phyloP scores from a whole-genome alignment of 179 eudicot genomes.

The Silene vulgaris region DNA sequence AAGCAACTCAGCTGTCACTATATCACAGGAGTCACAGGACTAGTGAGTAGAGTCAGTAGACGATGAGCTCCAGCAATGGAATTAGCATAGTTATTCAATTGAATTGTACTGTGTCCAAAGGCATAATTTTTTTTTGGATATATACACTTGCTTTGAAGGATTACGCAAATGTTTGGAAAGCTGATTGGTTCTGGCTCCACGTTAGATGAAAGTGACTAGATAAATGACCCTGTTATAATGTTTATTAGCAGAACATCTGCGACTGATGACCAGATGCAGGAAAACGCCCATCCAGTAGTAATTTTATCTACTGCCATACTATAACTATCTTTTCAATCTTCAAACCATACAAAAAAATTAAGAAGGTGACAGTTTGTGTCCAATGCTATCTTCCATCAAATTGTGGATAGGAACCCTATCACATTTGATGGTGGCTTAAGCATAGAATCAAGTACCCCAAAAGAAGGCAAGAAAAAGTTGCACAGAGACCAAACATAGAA shows the following conservation, averaged over 20 bases:
- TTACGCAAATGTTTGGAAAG: not conserved
- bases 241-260: not conserved
- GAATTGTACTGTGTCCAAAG: not conserved
- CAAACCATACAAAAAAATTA: not conserved
- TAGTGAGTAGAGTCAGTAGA: not conserved
- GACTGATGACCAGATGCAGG: not conserved
- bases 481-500: not conserved
- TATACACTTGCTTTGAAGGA: not conserved
- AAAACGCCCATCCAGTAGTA: not conserved
- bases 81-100: not conserved
- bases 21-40: not conserved
- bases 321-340: not conserved
- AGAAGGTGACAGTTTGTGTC: not conserved
- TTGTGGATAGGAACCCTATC: not conserved
- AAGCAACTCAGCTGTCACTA: constrained; percentile 14
- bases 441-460: constrained; percentile 5
- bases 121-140: not conserved
- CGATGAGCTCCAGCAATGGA: not conserved
- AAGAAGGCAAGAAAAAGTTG: not conserved
- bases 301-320: not conserved
- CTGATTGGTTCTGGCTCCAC: not conserved
- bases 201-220: not conserved
- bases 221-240: not conserved
- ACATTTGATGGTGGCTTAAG: not conserved
- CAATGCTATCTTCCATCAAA: not conserved